A percentile compares a stretch with the other conserved stretches of the same genome.
These are phyloP conservation scores for Ceratocystis smalleyi DNA, from an alignment of 2,329 filamentous ascomycete species.

Conservation along the genomic window DNA sequence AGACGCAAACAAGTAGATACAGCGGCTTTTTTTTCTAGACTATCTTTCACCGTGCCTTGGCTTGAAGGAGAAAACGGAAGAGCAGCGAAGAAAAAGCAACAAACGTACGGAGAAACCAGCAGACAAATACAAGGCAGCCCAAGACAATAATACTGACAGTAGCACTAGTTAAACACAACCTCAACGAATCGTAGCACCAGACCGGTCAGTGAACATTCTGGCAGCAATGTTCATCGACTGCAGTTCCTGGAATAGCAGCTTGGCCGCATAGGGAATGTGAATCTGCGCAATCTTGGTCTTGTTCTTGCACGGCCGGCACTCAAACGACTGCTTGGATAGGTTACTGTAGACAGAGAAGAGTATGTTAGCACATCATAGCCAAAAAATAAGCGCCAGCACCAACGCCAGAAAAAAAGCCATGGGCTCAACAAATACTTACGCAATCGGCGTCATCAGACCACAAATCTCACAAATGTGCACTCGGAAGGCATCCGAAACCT, in stretches of 20 bases:
- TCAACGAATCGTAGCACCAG: slow-evolving; percentile 54
- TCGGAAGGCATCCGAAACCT: slow-evolving; percentile 93
- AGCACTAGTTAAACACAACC: neutral
- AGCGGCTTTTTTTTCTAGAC: neutral
- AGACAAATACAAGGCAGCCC: neutral
- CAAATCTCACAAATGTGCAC: slow-evolving; percentile 98
- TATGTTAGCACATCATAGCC: slow-evolving; percentile 2
- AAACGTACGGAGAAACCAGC: neutral
- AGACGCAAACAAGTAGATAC: neutral
- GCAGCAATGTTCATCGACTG: slow-evolving; percentile 97
- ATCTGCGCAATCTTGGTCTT: slow-evolving; percentile 98
- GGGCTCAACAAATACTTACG: slow-evolving; percentile 47
- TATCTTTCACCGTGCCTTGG: neutral
- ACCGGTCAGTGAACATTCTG: slow-evolving; percentile 85
- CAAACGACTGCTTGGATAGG: slow-evolving; percentile 87
- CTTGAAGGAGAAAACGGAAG: neutral
- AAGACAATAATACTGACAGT: neutral
- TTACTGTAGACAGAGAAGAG: slow-evolving; percentile 42
- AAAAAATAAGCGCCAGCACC: neutral
- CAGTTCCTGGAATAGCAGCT: slow-evolving; percentile 94
- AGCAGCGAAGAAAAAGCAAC: neutral
- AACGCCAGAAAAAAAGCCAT: neutral
- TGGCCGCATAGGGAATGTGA: slow-evolving; percentile 93
- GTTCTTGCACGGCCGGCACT: slow-evolving; percentile 96
- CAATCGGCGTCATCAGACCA: slow-evolving; percentile 96